Evolutionary conservation across 2,329 filamentous ascomycete species (phyloP), one percentile per base, ranked within the genome.

Genomic region (Fusarium abutilonis): DNA sequence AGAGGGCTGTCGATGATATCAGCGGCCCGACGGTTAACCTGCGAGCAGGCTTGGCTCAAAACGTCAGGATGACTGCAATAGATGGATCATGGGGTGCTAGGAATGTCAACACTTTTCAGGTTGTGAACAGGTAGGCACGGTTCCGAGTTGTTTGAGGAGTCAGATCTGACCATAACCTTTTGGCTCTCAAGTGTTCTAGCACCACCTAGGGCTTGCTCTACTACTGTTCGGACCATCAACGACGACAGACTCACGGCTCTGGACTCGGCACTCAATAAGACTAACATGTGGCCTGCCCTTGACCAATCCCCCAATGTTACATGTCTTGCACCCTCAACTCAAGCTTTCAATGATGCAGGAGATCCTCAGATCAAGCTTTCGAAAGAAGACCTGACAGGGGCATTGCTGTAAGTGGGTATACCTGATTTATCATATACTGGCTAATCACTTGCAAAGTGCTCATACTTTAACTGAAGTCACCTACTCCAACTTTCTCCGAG

Each of bases 81-180:
- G 67, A 69, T 56, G 67, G 64, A 2, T 32, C 34, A 3, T 69
- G 67, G 67, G 67, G 67, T 1, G 4, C 56, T 0, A 64, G 64
- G 11, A 50, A 62, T 1, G 41, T 38, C 14, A 69, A 64, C 39
- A 49, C 52, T 0, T 69, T 68, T 8, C 67, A 69, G 19, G 26
- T 64, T 4, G 52, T 69, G 3, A 45, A 69, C 13, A 64, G 47
- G 67, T 69, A 4, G 50, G 59, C 9, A 3, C 2, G 0, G 23
- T 0, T 3, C n/a, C 13, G 1, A 31, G 19, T 19, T 19, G 3
- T 11, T 15, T 17, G 15, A 17, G 10, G 6, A 2, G 9, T 4
- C 14, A 9, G 8, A 10, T 10, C 13, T 41, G 1, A 26, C 34
- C n/a, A 0, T 41, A 0, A 34, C 19, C 6, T 13, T 11, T 9